Evolutionary conservation across 345 rosid genomes (phyloP).

Genomic region (Rubroshorea leprosula): DNA sequence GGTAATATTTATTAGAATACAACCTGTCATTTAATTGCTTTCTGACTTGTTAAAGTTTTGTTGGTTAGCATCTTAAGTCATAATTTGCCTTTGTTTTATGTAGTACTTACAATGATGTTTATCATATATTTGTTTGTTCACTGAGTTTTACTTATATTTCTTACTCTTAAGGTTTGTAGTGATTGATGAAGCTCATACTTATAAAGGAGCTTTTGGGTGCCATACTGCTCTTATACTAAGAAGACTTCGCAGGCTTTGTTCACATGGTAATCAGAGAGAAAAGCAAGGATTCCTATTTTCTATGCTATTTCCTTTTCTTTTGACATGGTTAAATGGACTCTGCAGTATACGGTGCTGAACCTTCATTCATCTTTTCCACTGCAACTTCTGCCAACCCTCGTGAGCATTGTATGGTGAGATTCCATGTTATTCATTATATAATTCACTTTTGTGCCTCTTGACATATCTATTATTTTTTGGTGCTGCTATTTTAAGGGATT

Average conservation of each 20-base stretch:
- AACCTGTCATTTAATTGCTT: slow-evolving; percentile 1
- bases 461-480: too few relatives aligned
- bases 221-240: slow-evolving; percentile 92
- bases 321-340: slow-evolving; percentile 14
- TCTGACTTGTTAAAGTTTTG: neutral
- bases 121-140: neutral
- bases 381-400: slow-evolving; percentile 96
- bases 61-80: neutral
- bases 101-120: slow-evolving; percentile 1
- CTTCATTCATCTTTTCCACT: slow-evolving; percentile 79
- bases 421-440: slow-evolving; percentile 13
- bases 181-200: slow-evolving; percentile 92
- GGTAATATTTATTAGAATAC: slow-evolving; percentile 35
- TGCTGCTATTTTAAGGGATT: neutral
- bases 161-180: slow-evolving; percentile 57
- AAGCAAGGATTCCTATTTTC: neutral
- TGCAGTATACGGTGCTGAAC: slow-evolving; percentile 77
- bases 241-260: slow-evolving; percentile 81
- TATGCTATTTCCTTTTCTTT: neutral
- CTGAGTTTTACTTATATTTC: slow-evolving; percentile 12
- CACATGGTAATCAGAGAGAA: slow-evolving; percentile 55
- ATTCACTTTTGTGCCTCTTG: slow-evolving; percentile 13
- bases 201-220: slow-evolving; percentile 96
- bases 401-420: slow-evolving; percentile 89
- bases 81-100: neutral